Conservation (phyloP, 345 rosid species). For the Populus alba region DNA sequence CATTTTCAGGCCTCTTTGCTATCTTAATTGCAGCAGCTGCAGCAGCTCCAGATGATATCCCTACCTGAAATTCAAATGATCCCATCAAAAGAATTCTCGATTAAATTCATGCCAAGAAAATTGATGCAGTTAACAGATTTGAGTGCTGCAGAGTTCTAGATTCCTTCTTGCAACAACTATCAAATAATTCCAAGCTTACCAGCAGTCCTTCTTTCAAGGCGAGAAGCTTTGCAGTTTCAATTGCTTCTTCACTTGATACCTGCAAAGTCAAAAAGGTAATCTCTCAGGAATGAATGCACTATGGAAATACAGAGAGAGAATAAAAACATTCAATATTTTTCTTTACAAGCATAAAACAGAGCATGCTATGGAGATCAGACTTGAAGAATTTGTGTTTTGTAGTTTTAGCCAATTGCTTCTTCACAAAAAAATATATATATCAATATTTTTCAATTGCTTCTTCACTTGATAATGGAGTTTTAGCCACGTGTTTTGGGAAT, state of each 20-base stretch:
- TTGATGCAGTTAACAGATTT: background rate
- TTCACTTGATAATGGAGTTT: no score
- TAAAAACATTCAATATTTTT: background rate
- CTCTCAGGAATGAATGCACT: background rate
- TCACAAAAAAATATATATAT: no score
- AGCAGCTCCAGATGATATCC: slow-evolving; percentile 76
- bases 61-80: slow-evolving; percentile 39
- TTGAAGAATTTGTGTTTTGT: background rate
- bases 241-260: slow-evolving; percentile 50
- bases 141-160: background rate
- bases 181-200: slow-evolving; percentile 24
- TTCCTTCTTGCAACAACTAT: background rate
- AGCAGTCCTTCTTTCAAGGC: slow-evolving; percentile 62
- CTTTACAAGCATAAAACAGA: background rate
- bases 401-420: no score
- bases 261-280: slow-evolving; percentile 6
- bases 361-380: background rate
- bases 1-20: slow-evolving; percentile 61
- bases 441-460: no score
- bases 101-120: background rate
- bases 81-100: background rate
- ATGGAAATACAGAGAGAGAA: background rate
- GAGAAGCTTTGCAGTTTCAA: slow-evolving; percentile 50
- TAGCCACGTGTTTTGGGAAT: background rate
- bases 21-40: slow-evolving; percentile 60